Percentiles rank a stretch among this genome's conserved stretches.
Evolutionary conservation across 306 rosid genomes (phyloP).

Genomic region (Chamaecrista fasciculata): DNA sequence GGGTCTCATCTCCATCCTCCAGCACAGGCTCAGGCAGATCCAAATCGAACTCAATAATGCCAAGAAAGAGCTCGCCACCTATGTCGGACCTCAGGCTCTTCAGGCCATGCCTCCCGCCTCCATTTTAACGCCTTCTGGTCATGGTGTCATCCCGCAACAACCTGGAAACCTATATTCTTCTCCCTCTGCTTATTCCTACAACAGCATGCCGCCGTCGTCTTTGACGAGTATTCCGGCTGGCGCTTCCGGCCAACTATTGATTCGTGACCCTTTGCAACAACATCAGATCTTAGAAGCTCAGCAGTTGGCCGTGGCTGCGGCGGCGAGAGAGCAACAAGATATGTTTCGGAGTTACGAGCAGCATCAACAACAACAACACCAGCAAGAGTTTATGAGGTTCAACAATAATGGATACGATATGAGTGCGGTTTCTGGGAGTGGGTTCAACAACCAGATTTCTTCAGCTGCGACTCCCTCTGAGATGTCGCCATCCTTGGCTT

Average conservation of each 20-base stretch:
- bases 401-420: constrained; percentile 58
- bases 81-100: constrained; percentile 68
- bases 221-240: constrained; percentile 33
- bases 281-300: constrained; percentile 69
- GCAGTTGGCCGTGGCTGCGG: constrained; percentile 60
- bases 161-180: constrained; percentile 33
- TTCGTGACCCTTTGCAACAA: constrained; percentile 47
- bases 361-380: constrained; percentile 46
- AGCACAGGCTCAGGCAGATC: constrained; percentile 59
- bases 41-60: constrained; percentile 59
- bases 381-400: constrained; percentile 52
- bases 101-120: constrained; percentile 45
- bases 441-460: constrained; percentile 50
- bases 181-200: constrained; percentile 32
- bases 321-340: constrained; percentile 71
- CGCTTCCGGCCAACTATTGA: constrained; percentile 35
- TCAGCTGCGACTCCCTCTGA: constrained; percentile 25
- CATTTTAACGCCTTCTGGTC: constrained; percentile 22
- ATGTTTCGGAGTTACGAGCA: constrained; percentile 54
- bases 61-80: constrained; percentile 68
- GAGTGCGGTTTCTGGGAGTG: constrained; percentile 48
- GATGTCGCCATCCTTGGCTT: constrained; percentile 67
- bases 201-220: constrained; percentile 30
- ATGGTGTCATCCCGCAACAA: constrained; percentile 31
- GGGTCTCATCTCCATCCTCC: constrained; percentile 84